Conservation (phyloP, 495 filamentous ascomycete genomes). For the Penicillium crystallinum region DNA sequence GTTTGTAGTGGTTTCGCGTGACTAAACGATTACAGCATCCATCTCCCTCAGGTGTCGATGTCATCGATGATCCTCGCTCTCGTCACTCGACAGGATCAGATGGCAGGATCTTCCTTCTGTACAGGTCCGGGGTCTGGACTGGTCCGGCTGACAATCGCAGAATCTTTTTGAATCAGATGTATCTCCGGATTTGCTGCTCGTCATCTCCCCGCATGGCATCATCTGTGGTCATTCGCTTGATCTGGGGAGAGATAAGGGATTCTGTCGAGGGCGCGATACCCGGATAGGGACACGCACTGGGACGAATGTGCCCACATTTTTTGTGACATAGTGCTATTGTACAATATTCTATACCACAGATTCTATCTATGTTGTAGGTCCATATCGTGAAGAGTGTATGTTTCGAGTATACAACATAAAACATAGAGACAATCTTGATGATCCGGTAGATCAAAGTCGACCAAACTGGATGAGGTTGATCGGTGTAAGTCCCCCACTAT, state of each 20-base stretch:
- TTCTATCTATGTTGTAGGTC: too few species aligned
- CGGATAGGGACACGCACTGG: constrained; percentile 26
- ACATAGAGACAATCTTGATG: too few species aligned
- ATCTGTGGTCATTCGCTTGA: constrained; percentile 11
- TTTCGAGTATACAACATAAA: too few species aligned
- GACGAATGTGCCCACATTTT: constrained; percentile 19
- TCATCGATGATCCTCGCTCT: constrained; percentile 26
- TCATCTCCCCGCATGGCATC: constrained; percentile 13
- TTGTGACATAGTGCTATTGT: too few species aligned
- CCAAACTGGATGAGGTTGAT: not conserved
- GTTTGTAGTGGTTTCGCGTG: constrained; percentile 10
- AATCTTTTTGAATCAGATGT: too few species aligned
- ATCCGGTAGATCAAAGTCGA: too few species aligned
- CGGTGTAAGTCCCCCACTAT: constrained; percentile 4
- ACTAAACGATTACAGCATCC: constrained; percentile 21
- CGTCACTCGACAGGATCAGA: constrained; percentile 12
- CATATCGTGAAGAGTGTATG: too few species aligned
- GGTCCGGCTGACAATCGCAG: not conserved
- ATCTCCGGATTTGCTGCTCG: not conserved
- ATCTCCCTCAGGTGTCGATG: constrained; percentile 20
- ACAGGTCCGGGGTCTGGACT: not conserved
- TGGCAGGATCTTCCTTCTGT: not conserved
- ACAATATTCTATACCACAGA: too few species aligned
- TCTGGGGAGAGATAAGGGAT: constrained; percentile 4
- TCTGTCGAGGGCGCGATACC: constrained; percentile 24